Conservation (phyloP, 2,329 filamentous ascomycete genomes). For the Fusarium nematophilum region DNA sequence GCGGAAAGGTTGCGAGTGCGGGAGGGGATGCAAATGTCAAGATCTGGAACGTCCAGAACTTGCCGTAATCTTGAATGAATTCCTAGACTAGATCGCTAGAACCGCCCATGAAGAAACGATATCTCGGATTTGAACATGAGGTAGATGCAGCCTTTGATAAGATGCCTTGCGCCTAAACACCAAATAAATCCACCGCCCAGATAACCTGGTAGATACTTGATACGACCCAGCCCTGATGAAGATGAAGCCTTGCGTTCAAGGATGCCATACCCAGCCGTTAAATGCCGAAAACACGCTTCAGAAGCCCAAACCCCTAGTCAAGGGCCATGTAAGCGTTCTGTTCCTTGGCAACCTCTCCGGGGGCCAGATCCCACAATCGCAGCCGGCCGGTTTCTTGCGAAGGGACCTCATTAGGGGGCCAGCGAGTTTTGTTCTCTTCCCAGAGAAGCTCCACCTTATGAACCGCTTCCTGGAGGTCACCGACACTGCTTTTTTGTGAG, state of each 20-base stretch:
- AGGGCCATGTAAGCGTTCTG: constrained; percentile 53
- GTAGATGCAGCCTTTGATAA: constrained; percentile 26
- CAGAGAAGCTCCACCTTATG: constrained; percentile 51
- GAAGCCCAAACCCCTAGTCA: constrained; percentile 49
- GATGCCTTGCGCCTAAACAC: constrained; percentile 23
- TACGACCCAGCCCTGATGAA: background rate
- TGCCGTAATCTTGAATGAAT: constrained; percentile 43
- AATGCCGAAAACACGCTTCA: constrained; percentile 10
- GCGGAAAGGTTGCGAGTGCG: constrained; percentile 77
- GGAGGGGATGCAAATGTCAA: constrained; percentile 93
- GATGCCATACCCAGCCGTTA: background rate
- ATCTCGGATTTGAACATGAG: constrained; percentile 10
- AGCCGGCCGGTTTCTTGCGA: constrained; percentile 30
- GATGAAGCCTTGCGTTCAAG: background rate
- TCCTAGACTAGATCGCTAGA: constrained; percentile 18
- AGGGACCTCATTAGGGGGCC: constrained; percentile 47
- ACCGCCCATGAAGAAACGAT: constrained; percentile 12
- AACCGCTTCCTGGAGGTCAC: constrained; percentile 51
- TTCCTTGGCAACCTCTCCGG: constrained; percentile 49
- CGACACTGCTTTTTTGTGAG: constrained; percentile 33
- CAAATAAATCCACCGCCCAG: constrained; percentile 16
- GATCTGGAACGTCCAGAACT: constrained; percentile 71
- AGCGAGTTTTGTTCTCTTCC: constrained; percentile 51
- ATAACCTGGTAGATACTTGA: background rate
- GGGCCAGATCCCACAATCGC: constrained; percentile 51